Conservation (phyloP, 169 alveolate species). For the Cryptosporidium sp. region DNA sequence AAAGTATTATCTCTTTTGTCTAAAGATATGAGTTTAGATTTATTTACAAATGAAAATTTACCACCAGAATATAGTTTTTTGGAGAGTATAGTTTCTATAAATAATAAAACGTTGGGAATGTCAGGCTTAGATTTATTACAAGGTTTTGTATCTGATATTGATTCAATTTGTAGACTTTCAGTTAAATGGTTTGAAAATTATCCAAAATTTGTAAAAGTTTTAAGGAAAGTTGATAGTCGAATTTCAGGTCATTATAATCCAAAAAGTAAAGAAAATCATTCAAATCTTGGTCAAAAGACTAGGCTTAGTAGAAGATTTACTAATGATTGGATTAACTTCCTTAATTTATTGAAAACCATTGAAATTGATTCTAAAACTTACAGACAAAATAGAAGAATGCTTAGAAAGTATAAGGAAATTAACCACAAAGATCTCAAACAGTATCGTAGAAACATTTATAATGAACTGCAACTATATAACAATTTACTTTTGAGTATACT, state of each 20-base stretch:
- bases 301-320: constrained; percentile 9
- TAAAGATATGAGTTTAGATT: background rate
- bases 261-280: background rate
- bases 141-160: constrained; percentile 34
- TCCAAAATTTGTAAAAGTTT: constrained; percentile 47
- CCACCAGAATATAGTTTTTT: background rate
- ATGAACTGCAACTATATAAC: constrained; percentile 27
- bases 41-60: background rate
- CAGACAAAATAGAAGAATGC: background rate
- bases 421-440: constrained; percentile 4
- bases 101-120: background rate
- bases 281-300: background rate
- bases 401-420: background rate
- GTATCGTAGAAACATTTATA: constrained; percentile 15
- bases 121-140: background rate
- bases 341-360: constrained; percentile 15
- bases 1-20: background rate
- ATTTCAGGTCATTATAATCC: background rate
- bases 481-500: constrained; percentile 5
- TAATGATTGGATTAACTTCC: constrained; percentile 32
- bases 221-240: constrained; percentile 1
- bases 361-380: constrained; percentile 7
- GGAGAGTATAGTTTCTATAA: background rate
- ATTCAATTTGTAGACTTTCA: constrained; percentile 47
- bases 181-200: constrained; percentile 51